These are phyloP conservation scores for Hygrophoropsis aurantiaca DNA, from an alignment of 768 basidiomycete genomes.

Conservation along the genomic window DNA sequence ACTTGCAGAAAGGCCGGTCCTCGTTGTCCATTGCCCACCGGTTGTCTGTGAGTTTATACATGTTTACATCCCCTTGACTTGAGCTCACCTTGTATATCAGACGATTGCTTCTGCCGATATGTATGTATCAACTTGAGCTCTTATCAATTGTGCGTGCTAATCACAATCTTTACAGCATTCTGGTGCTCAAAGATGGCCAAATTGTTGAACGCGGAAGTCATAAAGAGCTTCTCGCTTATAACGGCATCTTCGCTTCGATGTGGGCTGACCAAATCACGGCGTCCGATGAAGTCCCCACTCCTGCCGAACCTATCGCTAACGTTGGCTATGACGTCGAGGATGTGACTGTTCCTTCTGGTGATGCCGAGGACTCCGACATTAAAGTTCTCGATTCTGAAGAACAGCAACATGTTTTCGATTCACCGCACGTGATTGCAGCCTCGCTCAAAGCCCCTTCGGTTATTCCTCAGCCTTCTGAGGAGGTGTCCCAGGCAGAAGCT, in stretches of 20 bases:
- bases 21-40: conserved; percentile 81
- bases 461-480: conserved; percentile 18
- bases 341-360: conserved; percentile 9
- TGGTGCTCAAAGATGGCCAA: conserved; percentile 88
- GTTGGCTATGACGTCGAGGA: conserved; percentile 26
- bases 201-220: conserved; percentile 83
- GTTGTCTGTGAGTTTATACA: conserved; percentile 56
- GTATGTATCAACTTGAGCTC: conserved; percentile 29
- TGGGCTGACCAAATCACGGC: conserved; percentile 84
- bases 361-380: conserved; percentile 18
- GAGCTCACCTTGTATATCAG: conserved; percentile 24
- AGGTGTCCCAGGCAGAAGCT: conserved; percentile 7
- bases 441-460: conserved; percentile 16
- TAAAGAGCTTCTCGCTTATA: conserved; percentile 67
- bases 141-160: background rate
- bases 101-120: conserved; percentile 57
- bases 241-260: conserved; percentile 80
- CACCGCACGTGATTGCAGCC: conserved; percentile 11
- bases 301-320: conserved; percentile 18
- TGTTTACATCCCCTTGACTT: conserved; percentile 13
- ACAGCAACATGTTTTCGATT: conserved; percentile 8
- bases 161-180: conserved; percentile 52
- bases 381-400: conserved; percentile 22
- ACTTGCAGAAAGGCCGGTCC: conserved; percentile 70
- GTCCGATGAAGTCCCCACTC: conserved; percentile 46